phyloP scores from a whole-genome alignment of 108 stramenopile genomes.

The Skeletonema menzelii region DNA sequence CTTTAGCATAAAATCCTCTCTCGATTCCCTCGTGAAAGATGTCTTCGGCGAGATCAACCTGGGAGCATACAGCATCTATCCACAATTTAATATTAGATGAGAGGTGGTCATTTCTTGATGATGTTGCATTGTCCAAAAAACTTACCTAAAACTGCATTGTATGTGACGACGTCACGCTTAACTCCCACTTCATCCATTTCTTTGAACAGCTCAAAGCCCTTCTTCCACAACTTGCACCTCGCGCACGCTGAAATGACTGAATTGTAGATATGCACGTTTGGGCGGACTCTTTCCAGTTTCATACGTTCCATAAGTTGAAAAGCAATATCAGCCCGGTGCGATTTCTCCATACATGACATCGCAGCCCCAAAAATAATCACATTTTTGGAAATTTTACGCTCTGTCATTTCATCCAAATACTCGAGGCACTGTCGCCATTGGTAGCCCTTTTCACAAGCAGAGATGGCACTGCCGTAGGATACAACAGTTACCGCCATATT shows the following conservation, averaged over 20 bases:
- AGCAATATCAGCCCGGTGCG: conserved; percentile 81
- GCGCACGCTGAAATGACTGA: conserved; percentile 87
- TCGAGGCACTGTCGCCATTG: conserved; percentile 91
- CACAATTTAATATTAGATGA: neutral
- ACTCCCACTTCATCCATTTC: conserved; percentile 79
- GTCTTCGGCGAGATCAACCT: conserved; percentile 66
- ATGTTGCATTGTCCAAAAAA: conserved; percentile 3
- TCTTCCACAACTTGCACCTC: conserved; percentile 80
- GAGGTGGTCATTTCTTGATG: neutral
- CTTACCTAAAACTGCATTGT: conserved; percentile 77
- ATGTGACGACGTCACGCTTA: conserved; percentile 78
- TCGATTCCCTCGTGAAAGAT: conserved; percentile 82
- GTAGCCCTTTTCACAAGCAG: conserved; percentile 87
- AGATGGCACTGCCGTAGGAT: conserved; percentile 88
- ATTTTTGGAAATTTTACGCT: conserved; percentile 83
- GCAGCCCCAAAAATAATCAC: conserved; percentile 91
- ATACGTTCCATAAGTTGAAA: conserved; percentile 87
- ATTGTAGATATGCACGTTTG: conserved; percentile 88
- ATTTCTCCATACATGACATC: conserved; percentile 91
- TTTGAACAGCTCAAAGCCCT: conserved; percentile 77
- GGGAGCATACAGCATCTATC: conserved; percentile 80
- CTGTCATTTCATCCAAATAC: conserved; percentile 92
- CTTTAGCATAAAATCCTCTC: conserved; percentile 82
- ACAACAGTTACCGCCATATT: conserved; percentile 88
- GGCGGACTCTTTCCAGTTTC: conserved; percentile 74